Evolutionary conservation across 225 moss, liverwort and hornwort genomes (phyloP).

Genomic region (Neckera pumila): DNA sequence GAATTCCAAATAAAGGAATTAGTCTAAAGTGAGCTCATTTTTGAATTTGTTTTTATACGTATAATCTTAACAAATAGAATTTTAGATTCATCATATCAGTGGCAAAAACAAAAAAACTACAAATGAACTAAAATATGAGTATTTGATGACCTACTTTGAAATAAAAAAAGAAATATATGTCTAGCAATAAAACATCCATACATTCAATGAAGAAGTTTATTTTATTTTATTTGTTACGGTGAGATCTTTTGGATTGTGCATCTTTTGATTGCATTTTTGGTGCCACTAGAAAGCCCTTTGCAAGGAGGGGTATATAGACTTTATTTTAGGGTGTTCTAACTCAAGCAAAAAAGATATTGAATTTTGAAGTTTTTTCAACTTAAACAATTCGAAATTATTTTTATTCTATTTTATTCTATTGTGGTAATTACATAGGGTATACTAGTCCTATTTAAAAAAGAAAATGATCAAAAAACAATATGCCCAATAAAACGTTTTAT

Average conservation of each 20-base stretch:
- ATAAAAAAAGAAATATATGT: neutral
- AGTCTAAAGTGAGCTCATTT: neutral
- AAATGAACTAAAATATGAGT: neutral
- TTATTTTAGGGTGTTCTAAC: rapidly evolving
- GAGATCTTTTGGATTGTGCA: neutral
- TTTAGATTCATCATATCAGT: neutral
- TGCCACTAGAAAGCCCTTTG: neutral
- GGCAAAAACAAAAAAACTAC: neutral
- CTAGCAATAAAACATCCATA: neutral
- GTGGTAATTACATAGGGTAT: too few species aligned
- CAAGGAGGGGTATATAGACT: too few species aligned
- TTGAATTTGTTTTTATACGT: neutral
- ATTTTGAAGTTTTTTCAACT: neutral
- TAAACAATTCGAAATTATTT: too few species aligned
- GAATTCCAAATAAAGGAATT: neutral
- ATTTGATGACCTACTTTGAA: neutral
- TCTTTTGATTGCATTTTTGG: rapidly evolving
- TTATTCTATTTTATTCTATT: neutral
- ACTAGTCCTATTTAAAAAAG: too few species aligned
- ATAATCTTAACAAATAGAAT: neutral
- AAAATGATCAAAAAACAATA: too few species aligned
- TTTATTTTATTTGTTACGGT: too few species aligned
- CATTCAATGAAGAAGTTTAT: neutral
- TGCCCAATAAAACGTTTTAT: too few species aligned
- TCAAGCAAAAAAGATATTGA: neutral